phyloP scores from a whole-genome alignment of 2,329 filamentous ascomycete species.

The Arachnomyces sp. region DNA sequence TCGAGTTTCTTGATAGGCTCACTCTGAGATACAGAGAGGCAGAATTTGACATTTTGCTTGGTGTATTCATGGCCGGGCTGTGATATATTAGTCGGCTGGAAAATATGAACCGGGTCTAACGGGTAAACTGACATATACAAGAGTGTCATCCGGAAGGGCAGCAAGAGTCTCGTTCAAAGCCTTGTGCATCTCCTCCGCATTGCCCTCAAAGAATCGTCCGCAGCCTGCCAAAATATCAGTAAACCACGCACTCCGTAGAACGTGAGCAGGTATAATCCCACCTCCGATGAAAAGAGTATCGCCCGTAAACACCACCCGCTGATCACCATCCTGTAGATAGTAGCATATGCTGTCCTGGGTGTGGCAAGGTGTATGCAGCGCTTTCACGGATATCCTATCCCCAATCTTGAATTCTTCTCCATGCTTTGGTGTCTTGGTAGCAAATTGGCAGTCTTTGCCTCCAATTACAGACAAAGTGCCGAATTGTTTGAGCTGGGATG shows the following conservation, averaged over 20 bases:
- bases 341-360: slow-evolving; percentile 98
- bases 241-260: not conserved
- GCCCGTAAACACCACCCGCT: slow-evolving; percentile 82
- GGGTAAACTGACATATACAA: slow-evolving; percentile 63
- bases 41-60: slow-evolving; percentile 91
- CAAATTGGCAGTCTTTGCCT: slow-evolving; percentile 73
- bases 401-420: slow-evolving; percentile 75
- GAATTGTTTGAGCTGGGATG: slow-evolving; percentile 46
- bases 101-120: not conserved
- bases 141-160: slow-evolving; percentile 76
- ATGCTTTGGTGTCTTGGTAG: slow-evolving; percentile 68
- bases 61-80: slow-evolving; percentile 96
- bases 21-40: slow-evolving; percentile 63
- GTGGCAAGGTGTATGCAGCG: slow-evolving; percentile 93
- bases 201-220: slow-evolving; percentile 93
- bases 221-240: slow-evolving; percentile 53
- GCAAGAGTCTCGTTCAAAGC: slow-evolving; percentile 81
- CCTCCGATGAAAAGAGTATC: slow-evolving; percentile 94
- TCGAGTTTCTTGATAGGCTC: slow-evolving; percentile 69
- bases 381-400: slow-evolving; percentile 66
- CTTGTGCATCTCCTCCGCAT: slow-evolving; percentile 79
- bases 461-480: slow-evolving; percentile 69
- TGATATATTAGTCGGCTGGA: not conserved
- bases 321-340: slow-evolving; percentile 67
- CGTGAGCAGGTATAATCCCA: slow-evolving; percentile 30